Conservation (phyloP, 257 asterid genomes). For the Solanum pennellii region DNA sequence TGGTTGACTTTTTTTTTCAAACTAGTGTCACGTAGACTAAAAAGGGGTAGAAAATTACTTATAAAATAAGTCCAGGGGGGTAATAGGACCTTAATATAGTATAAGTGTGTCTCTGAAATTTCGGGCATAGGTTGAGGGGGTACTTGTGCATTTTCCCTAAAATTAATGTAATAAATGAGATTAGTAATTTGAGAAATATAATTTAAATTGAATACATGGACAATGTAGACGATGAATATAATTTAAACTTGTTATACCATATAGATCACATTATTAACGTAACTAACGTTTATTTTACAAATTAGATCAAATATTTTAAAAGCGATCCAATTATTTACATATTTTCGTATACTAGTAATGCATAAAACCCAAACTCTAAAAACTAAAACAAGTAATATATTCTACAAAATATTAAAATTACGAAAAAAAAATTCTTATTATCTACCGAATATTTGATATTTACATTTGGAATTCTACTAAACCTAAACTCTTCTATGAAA, state of each 20-base stretch:
- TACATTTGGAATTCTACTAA: too few relatives aligned
- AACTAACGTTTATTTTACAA: background rate
- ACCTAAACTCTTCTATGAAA: background rate
- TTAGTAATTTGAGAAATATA: background rate
- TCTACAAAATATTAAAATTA: background rate
- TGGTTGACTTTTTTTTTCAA: too few relatives aligned
- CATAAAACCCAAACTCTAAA: background rate
- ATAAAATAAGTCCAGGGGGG: too few relatives aligned
- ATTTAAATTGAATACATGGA: background rate
- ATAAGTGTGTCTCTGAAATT: too few relatives aligned
- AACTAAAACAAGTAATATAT: background rate
- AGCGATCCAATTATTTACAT: background rate
- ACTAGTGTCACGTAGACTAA: too few relatives aligned
- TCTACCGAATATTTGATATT: too few relatives aligned
- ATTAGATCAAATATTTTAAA: background rate
- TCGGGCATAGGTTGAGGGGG: too few relatives aligned
- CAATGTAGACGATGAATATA: background rate
- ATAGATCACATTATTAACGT: background rate
- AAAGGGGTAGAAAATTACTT: too few relatives aligned
- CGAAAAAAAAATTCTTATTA: too few relatives aligned
- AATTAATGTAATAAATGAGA: background rate
- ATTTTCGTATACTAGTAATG: background rate
- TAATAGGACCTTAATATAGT: too few relatives aligned
- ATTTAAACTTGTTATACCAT: background rate
- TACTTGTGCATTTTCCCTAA: too few relatives aligned